A percentile compares a stretch with the other conserved stretches of the same genome.
These are phyloP conservation scores for Pseudocercospora cruenta DNA, from an alignment of 2,329 filamentous ascomycete species.

Conservation along the genomic window DNA sequence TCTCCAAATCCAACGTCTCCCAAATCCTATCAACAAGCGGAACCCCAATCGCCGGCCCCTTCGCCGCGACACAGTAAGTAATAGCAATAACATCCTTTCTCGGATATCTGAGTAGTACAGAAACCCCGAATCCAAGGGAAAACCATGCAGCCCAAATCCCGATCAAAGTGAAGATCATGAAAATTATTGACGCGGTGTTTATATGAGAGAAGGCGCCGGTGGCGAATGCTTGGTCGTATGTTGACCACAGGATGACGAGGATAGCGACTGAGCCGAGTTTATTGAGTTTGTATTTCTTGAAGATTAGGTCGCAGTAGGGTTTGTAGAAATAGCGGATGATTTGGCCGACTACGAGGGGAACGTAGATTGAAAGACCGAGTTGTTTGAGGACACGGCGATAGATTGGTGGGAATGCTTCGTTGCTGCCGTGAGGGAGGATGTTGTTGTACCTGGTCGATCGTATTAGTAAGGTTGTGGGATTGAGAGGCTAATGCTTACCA, in stretches of 20 bases:
- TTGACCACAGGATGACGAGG: conserved; percentile 62
- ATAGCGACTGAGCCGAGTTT: conserved; percentile 52
- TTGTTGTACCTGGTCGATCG: conserved; percentile 51
- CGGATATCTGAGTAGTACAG: conserved; percentile 57
- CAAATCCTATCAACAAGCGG: conserved; percentile 71
- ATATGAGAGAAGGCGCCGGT: conserved; percentile 64
- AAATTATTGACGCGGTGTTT: conserved; percentile 64
- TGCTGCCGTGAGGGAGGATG: conserved; percentile 58
- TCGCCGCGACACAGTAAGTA: conserved; percentile 73
- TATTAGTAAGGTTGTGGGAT: conserved; percentile 26
- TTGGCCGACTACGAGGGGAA: conserved; percentile 67
- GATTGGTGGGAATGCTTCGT: conserved; percentile 60
- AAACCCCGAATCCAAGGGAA: conserved; percentile 61
- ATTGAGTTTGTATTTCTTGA: conserved; percentile 48
- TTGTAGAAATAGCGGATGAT: conserved; percentile 60
- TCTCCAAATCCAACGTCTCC: conserved; percentile 57
- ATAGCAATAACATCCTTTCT: conserved; percentile 68
- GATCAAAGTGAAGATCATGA: conserved; percentile 69
- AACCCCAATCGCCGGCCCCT: conserved; percentile 71
- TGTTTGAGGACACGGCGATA: conserved; percentile 70
- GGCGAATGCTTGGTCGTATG: conserved; percentile 66
- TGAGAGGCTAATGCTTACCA: conserved; percentile 52
- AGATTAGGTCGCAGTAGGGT: conserved; percentile 58
- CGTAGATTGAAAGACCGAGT: conserved; percentile 67
- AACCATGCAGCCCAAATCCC: conserved; percentile 66